A percentile compares a stretch with the other conserved stretches of the same genome.
These are phyloP conservation scores for Emergomyces orientalis DNA, from an alignment of 2,329 filamentous ascomycete genomes.

Conservation along the genomic window DNA sequence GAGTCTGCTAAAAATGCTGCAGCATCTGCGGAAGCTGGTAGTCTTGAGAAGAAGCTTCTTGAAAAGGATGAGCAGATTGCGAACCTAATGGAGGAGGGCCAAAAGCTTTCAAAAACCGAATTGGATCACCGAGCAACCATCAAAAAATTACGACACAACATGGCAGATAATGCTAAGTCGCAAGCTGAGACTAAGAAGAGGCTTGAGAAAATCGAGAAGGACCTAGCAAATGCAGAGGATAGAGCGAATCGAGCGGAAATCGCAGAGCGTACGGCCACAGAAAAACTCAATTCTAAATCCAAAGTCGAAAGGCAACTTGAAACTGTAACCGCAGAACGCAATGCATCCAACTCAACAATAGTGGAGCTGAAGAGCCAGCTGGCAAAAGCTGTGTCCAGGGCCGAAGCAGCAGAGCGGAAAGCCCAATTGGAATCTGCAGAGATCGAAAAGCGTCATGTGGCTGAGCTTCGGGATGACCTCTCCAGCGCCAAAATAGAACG, in stretches of 20 bases:
- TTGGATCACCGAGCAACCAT: conserved; percentile 74
- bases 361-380: conserved; percentile 61
- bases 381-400: conserved; percentile 56
- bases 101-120: conserved; percentile 76
- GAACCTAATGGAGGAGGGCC: conserved; percentile 81
- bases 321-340: conserved; percentile 52
- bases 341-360: conserved; percentile 56
- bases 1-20: conserved; percentile 64
- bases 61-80: conserved; percentile 90
- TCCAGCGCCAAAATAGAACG: conserved; percentile 63
- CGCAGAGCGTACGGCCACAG: conserved; percentile 47
- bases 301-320: conserved; percentile 51
- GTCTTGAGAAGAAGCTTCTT: conserved; percentile 65
- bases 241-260: conserved; percentile 53
- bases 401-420: conserved; percentile 57
- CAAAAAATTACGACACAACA: conserved; percentile 60
- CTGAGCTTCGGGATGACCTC: conserved; percentile 56
- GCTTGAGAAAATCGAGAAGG: conserved; percentile 52
- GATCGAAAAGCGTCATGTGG: conserved; percentile 49
- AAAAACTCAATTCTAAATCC: conserved; percentile 44
- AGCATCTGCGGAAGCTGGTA: conserved; percentile 53
- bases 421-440: conserved; percentile 59
- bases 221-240: conserved; percentile 40
- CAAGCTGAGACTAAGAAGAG: conserved; percentile 44
- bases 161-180: conserved; percentile 44